Percentiles rank a stretch among this genome's conserved stretches.
Conservation (phyloP, 176 grass and related monocot species). For the Zizania latifolia region DNA sequence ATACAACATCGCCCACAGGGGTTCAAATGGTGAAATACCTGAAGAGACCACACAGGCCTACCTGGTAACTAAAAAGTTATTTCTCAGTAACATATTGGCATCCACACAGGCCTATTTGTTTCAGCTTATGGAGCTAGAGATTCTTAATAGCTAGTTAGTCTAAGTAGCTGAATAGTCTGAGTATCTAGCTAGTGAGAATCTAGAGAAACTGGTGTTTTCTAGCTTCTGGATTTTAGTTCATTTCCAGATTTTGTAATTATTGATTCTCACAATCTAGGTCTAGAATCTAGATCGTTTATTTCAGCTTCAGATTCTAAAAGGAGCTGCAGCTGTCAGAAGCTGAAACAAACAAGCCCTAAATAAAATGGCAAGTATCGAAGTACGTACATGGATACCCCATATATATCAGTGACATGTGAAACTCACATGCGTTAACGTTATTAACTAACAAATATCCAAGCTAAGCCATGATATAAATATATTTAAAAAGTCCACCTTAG, state of each 20-base stretch:
- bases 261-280: no score
- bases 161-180: no score
- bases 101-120: no score
- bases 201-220: no score
- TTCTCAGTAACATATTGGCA: not conserved
- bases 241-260: no score
- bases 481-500: not conserved
- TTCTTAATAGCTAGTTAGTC: no score
- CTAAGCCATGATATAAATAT: not conserved
- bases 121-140: no score
- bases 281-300: no score
- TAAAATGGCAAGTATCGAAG: not conserved
- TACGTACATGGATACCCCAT: not conserved
- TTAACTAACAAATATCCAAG: not conserved
- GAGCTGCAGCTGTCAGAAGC: no score
- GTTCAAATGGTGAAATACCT: conserved; percentile 53
- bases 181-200: no score
- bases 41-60: conserved; percentile 51
- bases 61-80: conserved; percentile 22
- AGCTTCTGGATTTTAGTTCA: no score
- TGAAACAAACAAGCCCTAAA: conserved; percentile 14
- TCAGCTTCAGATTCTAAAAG: no score
- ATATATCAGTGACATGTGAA: not conserved
- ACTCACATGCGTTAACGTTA: not conserved
- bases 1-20: conserved; percentile 62